Evolutionary conservation across 148 eudicot species (phyloP).

Genomic region (Heliosperma pusillum): DNA sequence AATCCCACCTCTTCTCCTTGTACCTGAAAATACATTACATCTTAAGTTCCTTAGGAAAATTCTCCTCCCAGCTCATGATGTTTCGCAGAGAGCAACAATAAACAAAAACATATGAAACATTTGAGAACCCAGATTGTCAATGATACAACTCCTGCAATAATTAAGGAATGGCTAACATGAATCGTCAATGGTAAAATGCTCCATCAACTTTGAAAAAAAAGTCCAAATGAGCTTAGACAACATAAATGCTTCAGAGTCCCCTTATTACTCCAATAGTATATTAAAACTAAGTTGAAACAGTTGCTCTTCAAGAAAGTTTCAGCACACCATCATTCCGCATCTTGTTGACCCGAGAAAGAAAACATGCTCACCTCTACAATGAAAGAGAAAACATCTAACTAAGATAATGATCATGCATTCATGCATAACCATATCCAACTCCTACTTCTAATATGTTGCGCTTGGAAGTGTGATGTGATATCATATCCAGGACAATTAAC

Average conservation of each 20-base stretch:
- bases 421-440: neutral
- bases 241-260: neutral
- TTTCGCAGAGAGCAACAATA: neutral
- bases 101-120: neutral
- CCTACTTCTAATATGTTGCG: neutral
- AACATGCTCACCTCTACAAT: neutral
- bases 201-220: no score
- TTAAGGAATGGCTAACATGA: neutral
- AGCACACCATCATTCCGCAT: neutral
- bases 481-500: neutral
- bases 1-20: slow-evolving; percentile 83
- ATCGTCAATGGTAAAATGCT: neutral
- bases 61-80: slow-evolving; percentile 1
- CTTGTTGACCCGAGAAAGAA: neutral
- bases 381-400: no score
- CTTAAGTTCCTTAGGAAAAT: slow-evolving; percentile 35
- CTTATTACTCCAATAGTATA: neutral
- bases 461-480: neutral
- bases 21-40: slow-evolving; percentile 70
- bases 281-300: neutral
- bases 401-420: no score
- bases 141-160: neutral
- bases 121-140: neutral
- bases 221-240: no score
- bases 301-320: neutral